Conservation (phyloP, 1,284 basidiomycete genomes). For the Veloboletus limbatus region DNA sequence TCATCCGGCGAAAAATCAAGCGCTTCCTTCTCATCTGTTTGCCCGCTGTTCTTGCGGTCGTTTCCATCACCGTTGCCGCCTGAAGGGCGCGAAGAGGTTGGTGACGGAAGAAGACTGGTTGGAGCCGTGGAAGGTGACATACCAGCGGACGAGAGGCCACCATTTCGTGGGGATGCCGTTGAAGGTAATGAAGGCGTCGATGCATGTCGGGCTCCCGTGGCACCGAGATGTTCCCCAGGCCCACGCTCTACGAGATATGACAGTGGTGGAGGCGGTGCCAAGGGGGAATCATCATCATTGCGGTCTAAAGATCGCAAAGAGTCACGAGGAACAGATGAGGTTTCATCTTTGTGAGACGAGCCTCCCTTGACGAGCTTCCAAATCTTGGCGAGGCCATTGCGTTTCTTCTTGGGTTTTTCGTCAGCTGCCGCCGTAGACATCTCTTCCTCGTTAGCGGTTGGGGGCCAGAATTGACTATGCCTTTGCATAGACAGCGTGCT, state of each 20-base stretch:
- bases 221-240: constrained; percentile 44
- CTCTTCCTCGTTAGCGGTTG: constrained; percentile 38
- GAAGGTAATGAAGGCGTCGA: constrained; percentile 68
- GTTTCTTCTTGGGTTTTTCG: constrained; percentile 63
- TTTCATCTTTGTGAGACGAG: constrained; percentile 42
- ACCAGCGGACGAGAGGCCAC: constrained; percentile 48
- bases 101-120: constrained; percentile 69
- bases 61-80: constrained; percentile 54
- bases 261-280: constrained; percentile 82
- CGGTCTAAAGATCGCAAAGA: constrained; percentile 41
- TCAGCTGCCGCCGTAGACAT: constrained; percentile 23
- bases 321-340: constrained; percentile 11
- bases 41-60: constrained; percentile 39
- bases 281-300: constrained; percentile 64
- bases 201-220: constrained; percentile 47
- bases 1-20: constrained; percentile 33
- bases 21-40: constrained; percentile 39
- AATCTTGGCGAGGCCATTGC: constrained; percentile 78
- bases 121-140: constrained; percentile 70
- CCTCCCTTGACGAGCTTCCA: constrained; percentile 74
- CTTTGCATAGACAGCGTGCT: constrained; percentile 42
- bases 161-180: constrained; percentile 52
- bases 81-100: constrained; percentile 63
- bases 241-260: constrained; percentile 77
- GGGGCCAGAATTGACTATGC: constrained; percentile 55